Evolutionary conservation across 2,329 filamentous ascomycete genomes (phyloP), one percentile per base, ranked within the genome.

Genomic region (Fusarium nurragi): DNA sequence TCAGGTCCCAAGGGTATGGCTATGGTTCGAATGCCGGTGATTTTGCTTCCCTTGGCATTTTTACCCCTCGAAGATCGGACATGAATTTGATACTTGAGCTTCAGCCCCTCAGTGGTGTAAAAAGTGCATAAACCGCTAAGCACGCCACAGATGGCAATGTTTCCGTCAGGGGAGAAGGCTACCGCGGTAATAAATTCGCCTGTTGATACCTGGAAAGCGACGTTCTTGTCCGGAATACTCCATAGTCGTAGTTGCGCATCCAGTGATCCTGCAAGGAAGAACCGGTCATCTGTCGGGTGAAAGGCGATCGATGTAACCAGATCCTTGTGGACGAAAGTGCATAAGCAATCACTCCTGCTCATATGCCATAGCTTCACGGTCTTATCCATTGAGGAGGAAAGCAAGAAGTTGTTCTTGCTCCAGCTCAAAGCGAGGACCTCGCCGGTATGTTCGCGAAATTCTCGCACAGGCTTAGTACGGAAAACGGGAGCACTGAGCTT

Each of bases 391-490:
- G 94, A 97, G 0, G 94, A 96, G 5, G 94, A 97, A 16, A 99
- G 83, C 25, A 99, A 78, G 70, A 99, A 99, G 76, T 97, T 97
- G 78, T 99, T 99, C 83, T 98, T 99, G 80, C 94, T 98, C 95
- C 95, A 99, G 75, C 92, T 97, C 59, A 99, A 77, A 74, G 97
- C 94, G 65, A 99, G 80, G 7, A 99, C 88, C 68, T 96, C 94
- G 16, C 90, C 89, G 1, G 87, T 90, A 74, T 99, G 95, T 6
- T 93, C 94, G 51, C 85, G 80, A 66, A 95, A 97, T 73, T 97
- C 91, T 53, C 89, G 86, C 11, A 92, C 76, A 0, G 94, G 92
- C 71, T 91, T 90, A 46, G 87, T 86, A 64, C 88, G 88, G 74
- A 99, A 98, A 1, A 99, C 94, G 3, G 94, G 94, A 2, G 95